These are phyloP conservation scores for Cytospora piceae DNA, from an alignment of 2,329 filamentous ascomycete genomes.

Conservation along the genomic window DNA sequence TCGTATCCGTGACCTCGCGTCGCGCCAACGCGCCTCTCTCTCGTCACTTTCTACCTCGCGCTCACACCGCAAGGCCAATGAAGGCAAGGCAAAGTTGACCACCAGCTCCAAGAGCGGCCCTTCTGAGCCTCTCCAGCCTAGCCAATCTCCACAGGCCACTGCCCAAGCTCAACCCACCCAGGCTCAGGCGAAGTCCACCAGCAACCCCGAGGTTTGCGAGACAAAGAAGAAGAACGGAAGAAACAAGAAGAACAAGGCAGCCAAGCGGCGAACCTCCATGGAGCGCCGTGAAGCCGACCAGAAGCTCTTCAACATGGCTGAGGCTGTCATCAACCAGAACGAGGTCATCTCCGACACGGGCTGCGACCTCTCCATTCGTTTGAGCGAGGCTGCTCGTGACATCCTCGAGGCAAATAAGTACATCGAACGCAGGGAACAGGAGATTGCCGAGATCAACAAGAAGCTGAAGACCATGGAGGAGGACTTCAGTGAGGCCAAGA, in stretches of 20 bases:
- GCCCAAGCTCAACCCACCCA: neutral
- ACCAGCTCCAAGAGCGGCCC: conserved; percentile 1
- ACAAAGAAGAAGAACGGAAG: neutral
- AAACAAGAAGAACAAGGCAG: neutral
- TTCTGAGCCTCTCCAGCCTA: neutral
- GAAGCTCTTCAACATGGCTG: conserved; percentile 1
- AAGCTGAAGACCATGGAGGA: conserved; percentile 7
- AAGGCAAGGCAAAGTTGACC: neutral
- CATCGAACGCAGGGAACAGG: conserved; percentile 5
- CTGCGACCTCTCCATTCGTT: neutral
- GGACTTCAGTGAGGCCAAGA: conserved; percentile 3
- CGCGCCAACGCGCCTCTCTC: conserved; percentile 4
- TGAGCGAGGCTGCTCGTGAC: conserved; percentile 8
- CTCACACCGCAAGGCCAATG: neutral
- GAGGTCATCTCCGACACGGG: conserved; percentile 12
- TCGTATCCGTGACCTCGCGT: conserved; percentile 12
- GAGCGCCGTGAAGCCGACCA: neutral
- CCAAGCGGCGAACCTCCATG: neutral
- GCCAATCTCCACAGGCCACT: neutral
- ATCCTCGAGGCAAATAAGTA: conserved; percentile 7
- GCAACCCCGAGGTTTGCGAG: neutral
- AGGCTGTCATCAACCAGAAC: conserved; percentile 2
- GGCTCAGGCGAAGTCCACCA: neutral
- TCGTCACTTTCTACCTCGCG: conserved; percentile 8
- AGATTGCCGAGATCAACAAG: conserved; percentile 15